Base-by-base conservation (phyloP, 345 rosid genomes). In the Isatis tinctoria region DNA sequence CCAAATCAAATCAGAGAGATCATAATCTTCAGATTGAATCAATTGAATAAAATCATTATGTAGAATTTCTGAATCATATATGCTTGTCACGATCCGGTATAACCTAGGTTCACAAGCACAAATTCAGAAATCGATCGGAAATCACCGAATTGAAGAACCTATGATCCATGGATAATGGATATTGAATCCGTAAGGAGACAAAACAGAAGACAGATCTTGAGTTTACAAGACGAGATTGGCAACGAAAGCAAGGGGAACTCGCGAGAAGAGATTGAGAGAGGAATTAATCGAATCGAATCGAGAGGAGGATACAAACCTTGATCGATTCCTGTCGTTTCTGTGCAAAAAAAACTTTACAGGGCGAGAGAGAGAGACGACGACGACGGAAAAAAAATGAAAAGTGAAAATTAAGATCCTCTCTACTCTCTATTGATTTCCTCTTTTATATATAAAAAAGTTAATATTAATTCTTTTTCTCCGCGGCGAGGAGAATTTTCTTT, bases 241-340 rank as follows among this genome's bases (percentile, higher is more conserved):
- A 68, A 32, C 36, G 28, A 28, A 51, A 54, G 14, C 8, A 37
- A 20, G 24, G 27, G 39, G 28, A 27, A 6, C 28, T 69, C 5
- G 30, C 9, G 20, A 58, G 36, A 53, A 13, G 37, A 64, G 40
- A 73, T 43, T 40, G 62, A 51, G 66, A 45, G 44, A 44, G 6
- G 28, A 40, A 11, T n/a, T 16, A 4, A 67, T 20, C 10, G 40
- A 75, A 69, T 33, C 53, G 65, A 5, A 16, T 69, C 7, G 30
- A 40, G 67, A 32, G 16, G 65, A 56, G 52, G 60, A 77, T 62
- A 12, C 75, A 57, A 36, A 77, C 80, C 80, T 32, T 24, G 24
- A 22, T 77, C 56, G 62, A 54, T 57, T 65, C 48, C 30, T 58
- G 72, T 65, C 7, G 71, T 47, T 11, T 28, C 9, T 56, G 57